These are phyloP conservation scores for Fusarium goolgardi DNA, from an alignment of 2,329 filamentous ascomycete genomes.

Conservation along the genomic window DNA sequence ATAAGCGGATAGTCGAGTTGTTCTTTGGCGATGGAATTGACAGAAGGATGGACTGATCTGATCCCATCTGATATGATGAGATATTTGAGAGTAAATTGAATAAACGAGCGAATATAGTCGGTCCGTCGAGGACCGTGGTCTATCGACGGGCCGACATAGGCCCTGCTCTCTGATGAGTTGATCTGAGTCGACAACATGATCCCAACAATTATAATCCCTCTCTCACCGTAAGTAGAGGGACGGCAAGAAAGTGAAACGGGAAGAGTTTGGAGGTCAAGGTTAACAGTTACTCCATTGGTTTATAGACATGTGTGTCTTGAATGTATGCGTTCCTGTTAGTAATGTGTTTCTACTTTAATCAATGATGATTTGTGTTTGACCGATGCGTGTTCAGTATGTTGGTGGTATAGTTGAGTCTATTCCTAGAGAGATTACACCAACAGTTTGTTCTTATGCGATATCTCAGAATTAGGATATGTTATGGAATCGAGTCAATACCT, in stretches of 20 bases:
- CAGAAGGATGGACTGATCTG: slow-evolving; percentile 34
- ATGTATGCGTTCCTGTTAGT: not conserved
- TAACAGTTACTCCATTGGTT: slow-evolving; percentile 6
- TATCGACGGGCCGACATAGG: slow-evolving; percentile 41
- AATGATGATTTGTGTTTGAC: not conserved
- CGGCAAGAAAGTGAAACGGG: slow-evolving; percentile 19
- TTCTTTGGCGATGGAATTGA: slow-evolving; percentile 38
- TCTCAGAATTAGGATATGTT: slow-evolving; percentile 11
- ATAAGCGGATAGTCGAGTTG: slow-evolving; percentile 33
- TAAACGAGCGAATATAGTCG: slow-evolving; percentile 40
- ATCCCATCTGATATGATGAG: slow-evolving; percentile 25
- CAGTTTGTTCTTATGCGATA: slow-evolving; percentile 1
- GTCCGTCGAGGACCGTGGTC: slow-evolving; percentile 43
- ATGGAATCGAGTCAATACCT: slow-evolving; percentile 17
- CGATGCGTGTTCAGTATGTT: not conserved
- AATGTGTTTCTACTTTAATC: not conserved
- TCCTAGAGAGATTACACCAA: not conserved
- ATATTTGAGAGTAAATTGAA: slow-evolving; percentile 1
- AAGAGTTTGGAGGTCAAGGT: not conserved
- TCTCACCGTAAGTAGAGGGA: slow-evolving; percentile 25
- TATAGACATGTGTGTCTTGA: slow-evolving; percentile 3
- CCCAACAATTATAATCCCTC: slow-evolving; percentile 28
- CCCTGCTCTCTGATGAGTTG: slow-evolving; percentile 31
- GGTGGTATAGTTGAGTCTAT: not conserved
- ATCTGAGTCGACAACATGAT: slow-evolving; percentile 14